Base-by-base conservation (phyloP, 495 filamentous ascomycete species). In the Bryoglossum gracile region DNA sequence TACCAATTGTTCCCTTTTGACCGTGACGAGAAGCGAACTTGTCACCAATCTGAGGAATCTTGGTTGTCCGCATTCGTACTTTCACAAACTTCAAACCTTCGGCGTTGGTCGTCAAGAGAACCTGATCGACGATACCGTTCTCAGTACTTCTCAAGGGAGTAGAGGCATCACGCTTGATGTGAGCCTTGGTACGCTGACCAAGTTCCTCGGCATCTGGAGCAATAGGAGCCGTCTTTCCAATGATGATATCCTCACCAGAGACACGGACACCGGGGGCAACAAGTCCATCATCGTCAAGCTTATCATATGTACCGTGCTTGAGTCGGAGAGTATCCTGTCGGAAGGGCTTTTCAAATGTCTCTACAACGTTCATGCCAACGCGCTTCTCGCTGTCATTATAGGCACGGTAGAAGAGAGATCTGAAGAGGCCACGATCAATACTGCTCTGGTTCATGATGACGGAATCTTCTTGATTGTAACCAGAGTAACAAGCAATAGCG, bases 401-500 rank as follows among this genome's bases (percentile, higher is more conserved):
- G 17, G 90, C 86, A 49, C 94, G 84, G 74, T 95, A 97, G 75
- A 97, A 99, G 14, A 99, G 72, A 80, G 87, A 94, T 62, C 92
- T 82, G 84, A 97, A 97, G 8, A 99, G 72, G 26, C 92, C 92
- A 50, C 92, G 85, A 59, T 99, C 92, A 58, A 97, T 97, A 56
- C 87, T 92, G 69, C 87, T 94, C 67, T 99, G 94, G 68, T 96
- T 99, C 94, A 99, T 96, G 56, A 99, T 94, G 43, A 99, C 92
- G 18, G 92, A 97, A 78, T 99, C 92, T 87, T 99, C 92, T 65
- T 97, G 94, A 64, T 99, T 97, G 75, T 97, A 99, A n/a, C 92
- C 92, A 13, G 89, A 95, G 68, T 97, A 99, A 64, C 84, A 89
- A 37, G 86, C 78, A 71, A 99, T 97, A 28, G 94, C 92, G 10